Evolutionary conservation across 2,329 filamentous ascomycete species (phyloP).

Genomic region (Botrytis galanthina): DNA sequence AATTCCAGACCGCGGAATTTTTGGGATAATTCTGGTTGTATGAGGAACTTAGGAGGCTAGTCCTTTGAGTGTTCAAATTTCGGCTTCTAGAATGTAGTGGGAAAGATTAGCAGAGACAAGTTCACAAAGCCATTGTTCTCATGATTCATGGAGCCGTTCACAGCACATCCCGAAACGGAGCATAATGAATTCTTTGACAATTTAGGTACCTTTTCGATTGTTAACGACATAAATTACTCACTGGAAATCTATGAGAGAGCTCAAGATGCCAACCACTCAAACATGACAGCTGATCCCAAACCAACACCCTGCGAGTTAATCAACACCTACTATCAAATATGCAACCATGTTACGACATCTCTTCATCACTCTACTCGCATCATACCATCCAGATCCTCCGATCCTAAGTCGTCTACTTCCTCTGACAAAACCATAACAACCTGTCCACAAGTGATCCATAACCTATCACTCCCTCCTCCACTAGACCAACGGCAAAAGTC

Average conservation of each 20-base stretch:
- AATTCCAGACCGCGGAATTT: background rate
- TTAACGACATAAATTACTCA: too few relatives aligned
- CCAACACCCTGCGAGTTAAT: background rate
- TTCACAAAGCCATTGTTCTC: constrained; percentile 10
- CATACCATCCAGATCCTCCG: background rate
- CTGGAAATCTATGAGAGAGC: background rate
- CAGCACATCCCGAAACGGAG: background rate
- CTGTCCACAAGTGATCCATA: constrained; percentile 15
- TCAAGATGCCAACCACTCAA: background rate
- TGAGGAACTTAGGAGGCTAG: background rate
- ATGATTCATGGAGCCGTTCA: background rate
- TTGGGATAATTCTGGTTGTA: background rate
- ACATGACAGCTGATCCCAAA: background rate
- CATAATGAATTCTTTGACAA: constrained; percentile 4
- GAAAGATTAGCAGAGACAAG: background rate
- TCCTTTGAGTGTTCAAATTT: background rate
- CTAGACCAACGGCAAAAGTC: background rate
- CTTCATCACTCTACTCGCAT: constrained; percentile 4
- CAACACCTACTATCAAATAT: constrained; percentile 13
- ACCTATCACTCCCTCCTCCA: constrained; percentile 11
- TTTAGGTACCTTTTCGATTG: background rate
- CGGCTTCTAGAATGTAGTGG: background rate
- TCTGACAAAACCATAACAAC: background rate
- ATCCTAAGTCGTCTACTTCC: background rate
- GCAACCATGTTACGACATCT: constrained; percentile 15